Conservation (phyloP, 305 asterid genomes). For the Solanum aculeatissimum region DNA sequence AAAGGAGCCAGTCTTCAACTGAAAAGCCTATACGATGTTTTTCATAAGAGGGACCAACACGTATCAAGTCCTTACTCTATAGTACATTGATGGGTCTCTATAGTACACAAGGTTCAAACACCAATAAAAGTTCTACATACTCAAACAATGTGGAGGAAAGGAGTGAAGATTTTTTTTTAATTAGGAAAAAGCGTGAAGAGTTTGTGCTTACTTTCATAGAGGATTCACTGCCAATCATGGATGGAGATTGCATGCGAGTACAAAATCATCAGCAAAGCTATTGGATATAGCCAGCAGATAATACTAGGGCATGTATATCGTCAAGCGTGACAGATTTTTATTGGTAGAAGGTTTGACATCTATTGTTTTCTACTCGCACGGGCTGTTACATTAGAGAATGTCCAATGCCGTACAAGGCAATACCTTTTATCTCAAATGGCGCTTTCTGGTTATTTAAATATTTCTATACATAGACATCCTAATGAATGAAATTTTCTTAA, state of each 20-base stretch:
- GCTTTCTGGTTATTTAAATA: neutral
- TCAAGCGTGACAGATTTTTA: neutral
- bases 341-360: neutral
- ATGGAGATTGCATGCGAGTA: neutral
- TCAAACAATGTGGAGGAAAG: neutral
- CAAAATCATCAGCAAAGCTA: neutral
- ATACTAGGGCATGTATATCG: neutral
- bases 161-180: too few relatives aligned
- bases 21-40: neutral
- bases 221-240: neutral
- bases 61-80: neutral
- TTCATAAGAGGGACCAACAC: too few relatives aligned
- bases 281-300: neutral
- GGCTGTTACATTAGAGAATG: neutral
- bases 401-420: neutral
- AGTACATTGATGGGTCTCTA: neutral
- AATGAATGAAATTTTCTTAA: neutral
- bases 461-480: neutral
- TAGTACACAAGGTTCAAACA: neutral
- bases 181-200: neutral
- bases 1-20: neutral
- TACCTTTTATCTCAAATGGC: neutral
- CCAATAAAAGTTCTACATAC: neutral
- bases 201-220: neutral
- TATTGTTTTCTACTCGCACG: neutral